Conservation (phyloP, 768 basidiomycete genomes). For the Russula sp. region DNA sequence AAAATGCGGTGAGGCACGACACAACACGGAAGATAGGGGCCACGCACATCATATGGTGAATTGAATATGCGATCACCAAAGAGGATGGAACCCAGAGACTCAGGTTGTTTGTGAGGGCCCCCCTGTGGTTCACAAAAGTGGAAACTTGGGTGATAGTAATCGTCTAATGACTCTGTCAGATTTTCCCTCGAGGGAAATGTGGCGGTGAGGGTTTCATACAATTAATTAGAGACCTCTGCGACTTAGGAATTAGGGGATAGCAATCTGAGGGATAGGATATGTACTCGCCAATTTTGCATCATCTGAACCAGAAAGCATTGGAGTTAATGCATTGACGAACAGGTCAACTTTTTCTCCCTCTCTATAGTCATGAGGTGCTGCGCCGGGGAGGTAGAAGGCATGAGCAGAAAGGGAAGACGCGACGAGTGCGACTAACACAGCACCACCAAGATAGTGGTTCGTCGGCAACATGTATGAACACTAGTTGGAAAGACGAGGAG, state of each 20-base stretch:
- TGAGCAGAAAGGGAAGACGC: constrained; percentile 21
- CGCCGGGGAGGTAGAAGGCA: constrained; percentile 89
- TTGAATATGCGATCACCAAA: constrained; percentile 94
- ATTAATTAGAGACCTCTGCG: constrained; percentile 84
- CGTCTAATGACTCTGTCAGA: constrained; percentile 43
- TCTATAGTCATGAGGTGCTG: constrained; percentile 80
- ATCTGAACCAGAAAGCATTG: constrained; percentile 63
- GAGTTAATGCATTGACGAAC: constrained; percentile 84
- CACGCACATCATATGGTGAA: constrained; percentile 76
- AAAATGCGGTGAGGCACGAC: constrained; percentile 11
- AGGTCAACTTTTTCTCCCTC: constrained; percentile 68
- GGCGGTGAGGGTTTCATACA: constrained; percentile 40
- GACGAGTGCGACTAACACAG: constrained; percentile 22
- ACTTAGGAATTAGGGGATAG: neutral
- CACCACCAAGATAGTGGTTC: constrained; percentile 21
- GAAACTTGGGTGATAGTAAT: constrained; percentile 85
- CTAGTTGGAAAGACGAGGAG: neutral
- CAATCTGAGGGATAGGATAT: neutral
- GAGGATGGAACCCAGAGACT: constrained; percentile 87
- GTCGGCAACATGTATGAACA: constrained; percentile 12
- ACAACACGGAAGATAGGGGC: neutral
- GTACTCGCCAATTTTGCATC: constrained; percentile 65
- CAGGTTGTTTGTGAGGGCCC: constrained; percentile 68
- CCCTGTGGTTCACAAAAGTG: constrained; percentile 78
- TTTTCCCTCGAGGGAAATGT: neutral